Conservation (phyloP, 495 filamentous ascomycete species). For the Penicillium cataractarum region DNA sequence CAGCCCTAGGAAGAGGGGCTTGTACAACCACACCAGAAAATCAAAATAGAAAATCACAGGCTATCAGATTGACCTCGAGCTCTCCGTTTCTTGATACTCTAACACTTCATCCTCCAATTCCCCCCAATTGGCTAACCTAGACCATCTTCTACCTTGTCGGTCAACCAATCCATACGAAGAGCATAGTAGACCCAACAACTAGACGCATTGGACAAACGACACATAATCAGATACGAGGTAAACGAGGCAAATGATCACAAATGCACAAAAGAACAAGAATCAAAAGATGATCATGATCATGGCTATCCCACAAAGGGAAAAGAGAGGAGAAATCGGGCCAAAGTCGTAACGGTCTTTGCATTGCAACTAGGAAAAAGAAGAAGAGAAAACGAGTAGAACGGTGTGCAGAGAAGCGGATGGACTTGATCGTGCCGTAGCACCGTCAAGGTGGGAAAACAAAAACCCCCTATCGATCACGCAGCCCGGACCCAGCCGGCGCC, state of each 20-base stretch:
- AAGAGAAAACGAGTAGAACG: conserved; percentile 26
- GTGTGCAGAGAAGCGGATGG: conserved; percentile 33
- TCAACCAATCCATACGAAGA: background rate
- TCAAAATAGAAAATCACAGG: background rate
- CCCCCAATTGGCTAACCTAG: background rate
- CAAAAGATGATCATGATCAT: background rate
- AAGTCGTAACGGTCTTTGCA: conserved; percentile 50
- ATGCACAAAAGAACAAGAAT: background rate
- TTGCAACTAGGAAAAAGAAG: conserved; percentile 43
- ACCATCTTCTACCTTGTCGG: background rate
- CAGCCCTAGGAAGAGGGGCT: background rate
- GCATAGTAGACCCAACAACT: background rate
- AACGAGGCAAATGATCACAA: background rate
- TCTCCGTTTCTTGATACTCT: background rate
- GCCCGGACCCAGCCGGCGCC: conserved; percentile 46
- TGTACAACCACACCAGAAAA: background rate
- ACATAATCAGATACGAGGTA: background rate
- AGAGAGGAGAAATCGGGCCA: conserved; percentile 23
- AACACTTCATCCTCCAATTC: background rate
- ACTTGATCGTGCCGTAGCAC: conserved; percentile 36
- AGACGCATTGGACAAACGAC: background rate
- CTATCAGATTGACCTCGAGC: background rate
- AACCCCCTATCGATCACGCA: conserved; percentile 28
- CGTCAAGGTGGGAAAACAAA: conserved; percentile 14
- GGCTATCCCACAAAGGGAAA: background rate